These are phyloP conservation scores for Flueggea neowawraea DNA, from an alignment of 441 rosid genomes.

Conservation along the genomic window DNA sequence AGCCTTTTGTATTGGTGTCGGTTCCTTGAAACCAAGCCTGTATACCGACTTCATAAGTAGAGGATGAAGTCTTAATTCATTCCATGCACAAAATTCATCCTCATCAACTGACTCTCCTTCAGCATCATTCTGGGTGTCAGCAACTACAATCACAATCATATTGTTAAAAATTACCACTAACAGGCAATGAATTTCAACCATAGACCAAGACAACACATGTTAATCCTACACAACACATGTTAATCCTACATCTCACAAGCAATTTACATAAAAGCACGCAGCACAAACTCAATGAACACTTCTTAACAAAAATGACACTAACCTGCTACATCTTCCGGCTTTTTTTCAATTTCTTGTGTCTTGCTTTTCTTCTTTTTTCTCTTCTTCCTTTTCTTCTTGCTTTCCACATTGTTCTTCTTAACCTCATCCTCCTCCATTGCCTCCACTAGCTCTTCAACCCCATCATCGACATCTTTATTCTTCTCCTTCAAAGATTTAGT, in stretches of 20 bases:
- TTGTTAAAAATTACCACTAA: neutral
- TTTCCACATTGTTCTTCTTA: conserved; percentile 5
- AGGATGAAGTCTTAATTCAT: conserved; percentile 84
- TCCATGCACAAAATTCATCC: conserved; percentile 73
- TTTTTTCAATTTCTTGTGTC: conserved; percentile 25
- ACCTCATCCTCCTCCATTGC: conserved; percentile 18
- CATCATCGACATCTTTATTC: conserved; percentile 26
- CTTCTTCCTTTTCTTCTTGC: conserved; percentile 21
- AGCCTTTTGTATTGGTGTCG: conserved; percentile 87
- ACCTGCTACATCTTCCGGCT: conserved; percentile 46
- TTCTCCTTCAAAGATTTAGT: conserved; percentile 29
- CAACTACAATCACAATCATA: conserved; percentile 26
- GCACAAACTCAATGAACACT: neutral
- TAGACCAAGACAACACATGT: too few relatives aligned
- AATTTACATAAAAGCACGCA: too few relatives aligned
- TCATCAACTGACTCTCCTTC: conserved; percentile 49
- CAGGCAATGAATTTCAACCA: too few relatives aligned
- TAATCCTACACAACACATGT: too few relatives aligned
- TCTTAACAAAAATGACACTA: conserved; percentile 19
- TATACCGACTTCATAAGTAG: conserved; percentile 65
- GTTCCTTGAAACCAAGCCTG: conserved; percentile 83
- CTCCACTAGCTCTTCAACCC: conserved; percentile 24
- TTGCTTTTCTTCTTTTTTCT: conserved; percentile 38
- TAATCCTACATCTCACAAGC: too few relatives aligned
- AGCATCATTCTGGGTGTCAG: conserved; percentile 27